These are phyloP conservation scores for Thraustochytrium sp. DNA, from an alignment of 352 stramenopile genomes.

Conservation along the genomic window DNA sequence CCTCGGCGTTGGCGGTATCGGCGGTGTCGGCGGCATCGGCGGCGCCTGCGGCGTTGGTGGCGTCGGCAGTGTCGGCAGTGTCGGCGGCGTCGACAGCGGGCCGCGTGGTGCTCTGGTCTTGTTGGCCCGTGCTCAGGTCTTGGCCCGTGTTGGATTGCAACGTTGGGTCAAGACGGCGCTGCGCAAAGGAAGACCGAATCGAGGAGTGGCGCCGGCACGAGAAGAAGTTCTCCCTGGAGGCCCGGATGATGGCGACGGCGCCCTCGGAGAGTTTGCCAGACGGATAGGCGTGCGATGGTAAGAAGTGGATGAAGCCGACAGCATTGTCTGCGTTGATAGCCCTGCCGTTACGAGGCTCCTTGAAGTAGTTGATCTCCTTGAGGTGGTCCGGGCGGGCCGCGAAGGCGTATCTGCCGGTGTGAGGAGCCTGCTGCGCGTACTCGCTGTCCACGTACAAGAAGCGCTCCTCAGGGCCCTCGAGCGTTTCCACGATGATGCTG, in stretches of 20 bases:
- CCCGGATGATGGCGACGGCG: neutral
- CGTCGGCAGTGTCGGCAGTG: too few species aligned
- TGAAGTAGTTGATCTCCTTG: conserved; percentile 41
- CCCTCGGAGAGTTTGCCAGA: neutral
- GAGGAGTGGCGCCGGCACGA: too few species aligned
- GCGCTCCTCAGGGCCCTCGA: conserved; percentile 63
- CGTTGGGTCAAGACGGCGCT: too few species aligned
- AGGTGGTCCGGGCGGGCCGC: conserved; percentile 5
- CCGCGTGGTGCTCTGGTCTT: too few species aligned
- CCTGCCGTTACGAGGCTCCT: conserved; percentile 16
- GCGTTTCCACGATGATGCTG: conserved; percentile 70
- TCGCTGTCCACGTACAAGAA: conserved; percentile 54
- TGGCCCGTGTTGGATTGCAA: too few species aligned
- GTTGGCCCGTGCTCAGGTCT: too few species aligned
- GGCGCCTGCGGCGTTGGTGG: too few species aligned
- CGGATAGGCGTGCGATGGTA: neutral
- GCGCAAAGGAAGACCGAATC: too few species aligned
- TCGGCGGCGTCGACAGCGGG: too few species aligned
- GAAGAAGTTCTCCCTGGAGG: too few species aligned
- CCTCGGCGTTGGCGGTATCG: too few species aligned
- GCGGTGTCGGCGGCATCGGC: too few species aligned
- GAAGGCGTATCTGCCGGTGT: neutral
- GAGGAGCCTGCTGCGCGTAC: neutral
- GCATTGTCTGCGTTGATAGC: neutral
- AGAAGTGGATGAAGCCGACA: conserved; percentile 6